Base-by-base conservation (phyloP, 225 moss, liverwort and hornwort species). In the Takakia lepidozioides region DNA sequence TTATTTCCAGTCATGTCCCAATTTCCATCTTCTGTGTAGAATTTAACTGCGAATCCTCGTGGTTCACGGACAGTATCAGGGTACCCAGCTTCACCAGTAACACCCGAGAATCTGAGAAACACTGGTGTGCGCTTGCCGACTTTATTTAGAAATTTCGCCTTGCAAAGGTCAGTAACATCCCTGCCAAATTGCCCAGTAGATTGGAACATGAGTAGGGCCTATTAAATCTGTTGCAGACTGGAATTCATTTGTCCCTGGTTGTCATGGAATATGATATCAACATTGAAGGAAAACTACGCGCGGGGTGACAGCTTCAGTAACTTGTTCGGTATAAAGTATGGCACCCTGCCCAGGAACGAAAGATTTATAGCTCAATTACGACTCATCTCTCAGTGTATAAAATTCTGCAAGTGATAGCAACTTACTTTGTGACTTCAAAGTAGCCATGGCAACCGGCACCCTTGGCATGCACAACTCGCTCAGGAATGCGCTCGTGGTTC, bases 1-100 rank as follows among this genome's bases (percentile, higher is more conserved):
- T 90, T 90, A 29, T 90, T 86, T 38, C 85, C 89, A 27, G 86
- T 86, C 83, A 90, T 85, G 27, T 90, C 89, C 72, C 80, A 90
- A 54, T 90, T 90, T 3, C 89, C 89, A 59, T 90, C 89, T 23
- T 80, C 76, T 0, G 89, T 90, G 70, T 90, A 90, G 8, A 90
- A 83, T 55, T 90, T 90, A 29, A 90, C 59, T 10, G 89, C 72
- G 25, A 90, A 85, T 0, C 89, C 89, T 52, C 86, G 61, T 7
- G 85, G 83, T 8, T 90, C 85, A 2, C 83, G 83, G 27, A 69
- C 48, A 1, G 82, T 90, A 63, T 86, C 80, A 1, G 80, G 58
- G 44, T 61, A 83, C 26, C 85, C 89, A 19, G 66, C 69, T 59
- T 90, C 89, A 16, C 80, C 80, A 18, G 76, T 80, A 25, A 90